phyloP scores from a whole-genome alignment of 495 filamentous ascomycete genomes.

The Podospora pseudoanserina region DNA sequence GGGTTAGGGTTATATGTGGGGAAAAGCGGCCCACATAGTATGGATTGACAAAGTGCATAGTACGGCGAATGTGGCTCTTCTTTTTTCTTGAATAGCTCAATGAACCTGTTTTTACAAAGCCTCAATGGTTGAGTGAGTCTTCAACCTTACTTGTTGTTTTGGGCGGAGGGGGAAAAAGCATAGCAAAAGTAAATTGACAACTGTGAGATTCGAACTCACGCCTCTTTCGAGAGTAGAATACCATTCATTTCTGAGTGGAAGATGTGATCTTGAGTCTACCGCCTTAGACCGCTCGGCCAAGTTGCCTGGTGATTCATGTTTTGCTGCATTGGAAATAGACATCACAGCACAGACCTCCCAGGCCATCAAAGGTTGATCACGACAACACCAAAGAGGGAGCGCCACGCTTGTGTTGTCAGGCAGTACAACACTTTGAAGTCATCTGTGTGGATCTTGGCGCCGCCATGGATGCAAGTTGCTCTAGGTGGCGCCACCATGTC shows the following conservation, averaged over 20 bases:
- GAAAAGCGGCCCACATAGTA: no score
- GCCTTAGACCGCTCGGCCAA: slow-evolving; percentile 6
- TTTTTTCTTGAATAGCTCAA: no score
- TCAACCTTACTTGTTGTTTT: not conserved
- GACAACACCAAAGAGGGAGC: not conserved
- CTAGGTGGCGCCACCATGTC: no score
- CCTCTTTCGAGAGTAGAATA: slow-evolving; percentile 2
- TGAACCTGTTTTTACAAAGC: no score
- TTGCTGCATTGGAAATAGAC: not conserved
- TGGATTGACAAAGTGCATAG: no score
- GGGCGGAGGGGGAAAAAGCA: not conserved
- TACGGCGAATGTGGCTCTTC: no score
- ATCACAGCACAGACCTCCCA: not conserved
- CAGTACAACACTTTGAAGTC: no score
- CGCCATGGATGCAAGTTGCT: no score
- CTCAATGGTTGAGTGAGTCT: no score
- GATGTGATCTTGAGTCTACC: not conserved
- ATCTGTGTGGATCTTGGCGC: no score
- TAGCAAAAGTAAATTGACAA: not conserved
- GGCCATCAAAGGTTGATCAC: not conserved
- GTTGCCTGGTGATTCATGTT: not conserved
- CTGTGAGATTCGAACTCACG: slow-evolving; percentile 7
- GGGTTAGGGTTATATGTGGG: no score
- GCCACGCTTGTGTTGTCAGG: no score
- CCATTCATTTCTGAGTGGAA: not conserved